Evolutionary conservation across 139 green algal genomes (phyloP), one percentile per base, ranked within the genome.

Genomic region (Bryopsis sp.): DNA sequence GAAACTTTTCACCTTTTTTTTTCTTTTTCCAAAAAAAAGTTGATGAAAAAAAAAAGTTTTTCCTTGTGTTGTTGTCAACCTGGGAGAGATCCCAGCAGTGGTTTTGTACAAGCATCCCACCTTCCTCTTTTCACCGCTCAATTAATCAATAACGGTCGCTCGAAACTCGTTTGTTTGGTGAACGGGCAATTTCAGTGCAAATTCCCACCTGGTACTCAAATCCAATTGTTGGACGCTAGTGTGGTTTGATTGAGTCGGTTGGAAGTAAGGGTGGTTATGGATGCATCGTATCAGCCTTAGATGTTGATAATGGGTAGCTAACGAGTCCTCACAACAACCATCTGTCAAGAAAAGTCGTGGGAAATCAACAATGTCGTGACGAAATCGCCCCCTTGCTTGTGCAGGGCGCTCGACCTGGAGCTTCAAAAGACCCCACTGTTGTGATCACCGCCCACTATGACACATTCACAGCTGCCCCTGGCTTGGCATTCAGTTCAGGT

Each of bases 381-480:
- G n/a, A n/a, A n/a, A n/a, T n/a, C n/a, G n/a, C n/a, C n/a, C n/a
- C n/a, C n/a, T n/a, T n/a, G n/a, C n/a, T n/a, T n/a, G n/a, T n/a
- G n/a, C n/a, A 67, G 59, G 59, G 59, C 5, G 19, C 5, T 26
- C 39, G 33, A 26, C 33, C 59, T 39, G 59, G 33, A 43, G n/a
- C 24, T 62, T 24, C 29, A 36, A 19, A 34, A 26, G 33, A 33
- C 5, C 64, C 64, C 5, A 71, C 64, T 19, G 65, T 71, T 29
- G 39, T 47, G 29, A 59, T 71, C 26, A 57, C 64, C 33, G 64
- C 64, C 11, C 64, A 71, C 34, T 71, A 71, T 29, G 64, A 71
- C 37, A 35, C 35, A 15, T 71, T 71, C 32, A 31, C 36, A 37
- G 64, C 36, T 32, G 64, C 64, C n/a, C 64, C 64, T 31, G 43